phyloP scores from a whole-genome alignment of 495 filamentous ascomycete species.

The Aspergillus wentii region DNA sequence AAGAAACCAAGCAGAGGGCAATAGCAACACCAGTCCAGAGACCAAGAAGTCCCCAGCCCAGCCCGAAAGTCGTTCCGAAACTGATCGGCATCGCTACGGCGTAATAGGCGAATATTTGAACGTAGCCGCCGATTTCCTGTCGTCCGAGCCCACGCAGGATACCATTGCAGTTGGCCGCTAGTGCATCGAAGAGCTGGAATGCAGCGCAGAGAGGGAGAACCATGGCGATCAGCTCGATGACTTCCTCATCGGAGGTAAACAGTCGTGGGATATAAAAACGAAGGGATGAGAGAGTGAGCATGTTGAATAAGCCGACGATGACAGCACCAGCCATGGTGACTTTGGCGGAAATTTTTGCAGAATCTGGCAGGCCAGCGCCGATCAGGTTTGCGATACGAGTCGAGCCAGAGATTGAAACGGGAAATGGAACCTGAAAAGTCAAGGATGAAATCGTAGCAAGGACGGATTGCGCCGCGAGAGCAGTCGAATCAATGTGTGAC shows the following conservation, averaged over 20 bases:
- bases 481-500: slow-evolving; percentile 63
- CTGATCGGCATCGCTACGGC: slow-evolving; percentile 78
- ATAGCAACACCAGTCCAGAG: slow-evolving; percentile 80
- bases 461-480: slow-evolving; percentile 66
- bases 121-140: slow-evolving; percentile 84
- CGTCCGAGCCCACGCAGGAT: slow-evolving; percentile 77
- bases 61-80: slow-evolving; percentile 66
- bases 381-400: slow-evolving; percentile 63
- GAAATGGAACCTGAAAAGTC: slow-evolving; percentile 64
- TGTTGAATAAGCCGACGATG: slow-evolving; percentile 72
- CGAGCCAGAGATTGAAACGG: slow-evolving; percentile 56
- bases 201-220: slow-evolving; percentile 75
- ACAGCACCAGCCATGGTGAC: slow-evolving; percentile 61
- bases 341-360: slow-evolving; percentile 66
- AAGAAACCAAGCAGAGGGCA: slow-evolving; percentile 59
- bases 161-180: slow-evolving; percentile 75
- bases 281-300: slow-evolving; percentile 57
- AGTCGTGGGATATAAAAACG: slow-evolving; percentile 67
- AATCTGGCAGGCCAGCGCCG: slow-evolving; percentile 63
- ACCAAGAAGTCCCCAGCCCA: slow-evolving; percentile 68
- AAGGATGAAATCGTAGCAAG: slow-evolving; percentile 56
- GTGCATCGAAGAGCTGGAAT: slow-evolving; percentile 83
- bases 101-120: slow-evolving; percentile 83
- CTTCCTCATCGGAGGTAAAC: slow-evolving; percentile 76
- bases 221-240: slow-evolving; percentile 66